Conservation (phyloP, 116 monocot genomes). For the Thalassia testudinum region DNA sequence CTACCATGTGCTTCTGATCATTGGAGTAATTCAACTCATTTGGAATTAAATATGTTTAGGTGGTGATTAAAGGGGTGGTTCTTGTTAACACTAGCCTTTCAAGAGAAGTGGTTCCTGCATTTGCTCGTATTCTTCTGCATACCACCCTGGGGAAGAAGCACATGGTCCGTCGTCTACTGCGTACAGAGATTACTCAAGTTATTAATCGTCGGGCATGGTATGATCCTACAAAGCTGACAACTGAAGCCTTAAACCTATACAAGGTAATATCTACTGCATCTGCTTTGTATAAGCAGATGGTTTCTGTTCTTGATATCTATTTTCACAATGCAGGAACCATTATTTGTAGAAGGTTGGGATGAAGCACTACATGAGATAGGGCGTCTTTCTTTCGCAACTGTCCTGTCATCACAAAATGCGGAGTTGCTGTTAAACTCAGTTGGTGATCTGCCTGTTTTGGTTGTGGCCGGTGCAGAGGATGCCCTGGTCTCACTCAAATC, state of each 20-base stretch:
- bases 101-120: constrained; percentile 87
- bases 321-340: constrained; percentile 32
- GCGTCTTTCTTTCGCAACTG: constrained; percentile 54
- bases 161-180: constrained; percentile 80
- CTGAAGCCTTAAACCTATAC: constrained; percentile 59
- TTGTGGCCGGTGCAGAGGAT: constrained; percentile 79
- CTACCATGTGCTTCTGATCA: no score
- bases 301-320: neutral
- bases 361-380: constrained; percentile 96
- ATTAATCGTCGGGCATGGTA: constrained; percentile 88
- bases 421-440: constrained; percentile 46
- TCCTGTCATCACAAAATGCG: constrained; percentile 57
- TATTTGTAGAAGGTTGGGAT: constrained; percentile 90
- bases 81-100: constrained; percentile 72
- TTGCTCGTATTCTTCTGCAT: constrained; percentile 92
- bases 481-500: constrained; percentile 67
- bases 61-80: constrained; percentile 71
- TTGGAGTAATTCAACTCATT: no score
- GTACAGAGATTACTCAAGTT: constrained; percentile 90
- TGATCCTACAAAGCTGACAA: constrained; percentile 62
- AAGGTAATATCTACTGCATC: constrained; percentile 31
- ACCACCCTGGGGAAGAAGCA: constrained; percentile 84
- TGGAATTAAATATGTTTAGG: constrained; percentile 15
- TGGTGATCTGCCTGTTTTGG: constrained; percentile 56
- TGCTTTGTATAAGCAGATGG: neutral